phyloP scores from a whole-genome alignment of 1,139 yeast genomes.

The Geotrichum fermentans region DNA sequence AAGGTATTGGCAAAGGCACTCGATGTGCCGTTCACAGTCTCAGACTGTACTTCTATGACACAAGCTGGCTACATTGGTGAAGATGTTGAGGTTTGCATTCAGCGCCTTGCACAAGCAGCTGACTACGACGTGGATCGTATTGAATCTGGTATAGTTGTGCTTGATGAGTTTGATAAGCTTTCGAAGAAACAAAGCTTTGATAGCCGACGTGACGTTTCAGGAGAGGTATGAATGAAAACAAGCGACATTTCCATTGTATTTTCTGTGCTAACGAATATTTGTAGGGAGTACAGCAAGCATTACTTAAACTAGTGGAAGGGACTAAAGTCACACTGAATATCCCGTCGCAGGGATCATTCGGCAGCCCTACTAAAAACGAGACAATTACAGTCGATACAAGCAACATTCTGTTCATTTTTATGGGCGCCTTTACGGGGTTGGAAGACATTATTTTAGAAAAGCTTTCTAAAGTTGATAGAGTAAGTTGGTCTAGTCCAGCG shows the following conservation, averaged over 20 bases:
- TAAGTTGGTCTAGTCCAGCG: background rate
- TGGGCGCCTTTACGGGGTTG: slow-evolving; percentile 56
- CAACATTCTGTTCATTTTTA: slow-evolving; percentile 47
- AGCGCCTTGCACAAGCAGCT: slow-evolving; percentile 45
- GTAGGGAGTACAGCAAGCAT: slow-evolving; percentile 51
- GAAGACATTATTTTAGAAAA: slow-evolving; percentile 41
- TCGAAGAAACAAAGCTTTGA: slow-evolving; percentile 44
- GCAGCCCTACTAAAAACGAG: slow-evolving; percentile 35
- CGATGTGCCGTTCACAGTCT: slow-evolving; percentile 50
- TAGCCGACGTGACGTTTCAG: slow-evolving; percentile 51
- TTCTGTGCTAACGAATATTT: background rate
- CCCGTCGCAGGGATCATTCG: slow-evolving; percentile 34
- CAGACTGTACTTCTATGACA: slow-evolving; percentile 53
- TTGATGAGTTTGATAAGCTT: slow-evolving; percentile 52
- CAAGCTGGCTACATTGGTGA: slow-evolving; percentile 59
- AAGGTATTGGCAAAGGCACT: slow-evolving; percentile 46
- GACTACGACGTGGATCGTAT: slow-evolving; percentile 44
- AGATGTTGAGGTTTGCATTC: slow-evolving; percentile 51
- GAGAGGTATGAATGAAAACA: slow-evolving; percentile 36
- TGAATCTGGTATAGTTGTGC: slow-evolving; percentile 48
- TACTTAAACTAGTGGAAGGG: slow-evolving; percentile 51
- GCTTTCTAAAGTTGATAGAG: slow-evolving; percentile 15
- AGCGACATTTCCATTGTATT: background rate
- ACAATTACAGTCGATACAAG: slow-evolving; percentile 47
- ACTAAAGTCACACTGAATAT: slow-evolving; percentile 45